Percentiles rank a stretch among this genome's conserved stretches.
phyloP scores from a whole-genome alignment of 768 basidiomycete genomes.

The Candolleomyces efflorescens region DNA sequence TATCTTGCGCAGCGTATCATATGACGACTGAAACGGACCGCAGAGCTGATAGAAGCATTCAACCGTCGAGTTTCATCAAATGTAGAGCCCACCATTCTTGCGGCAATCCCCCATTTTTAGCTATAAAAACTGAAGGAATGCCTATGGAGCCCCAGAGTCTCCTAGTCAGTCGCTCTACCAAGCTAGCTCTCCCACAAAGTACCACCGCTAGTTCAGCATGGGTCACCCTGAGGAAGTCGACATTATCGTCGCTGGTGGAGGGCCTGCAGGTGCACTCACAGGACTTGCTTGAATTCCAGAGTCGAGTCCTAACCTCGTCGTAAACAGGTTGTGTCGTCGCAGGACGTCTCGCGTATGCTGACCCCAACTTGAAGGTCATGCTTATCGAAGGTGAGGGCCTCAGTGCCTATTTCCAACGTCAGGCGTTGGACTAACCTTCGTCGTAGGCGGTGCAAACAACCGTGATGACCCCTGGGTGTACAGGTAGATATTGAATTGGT shows the following conservation, averaged over 20 bases:
- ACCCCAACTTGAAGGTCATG: constrained; percentile 71
- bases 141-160: neutral
- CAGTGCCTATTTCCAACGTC: neutral
- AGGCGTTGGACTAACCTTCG: neutral
- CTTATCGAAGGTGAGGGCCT: constrained; percentile 55
- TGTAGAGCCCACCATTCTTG: neutral
- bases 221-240: constrained; percentile 69
- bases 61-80: neutral
- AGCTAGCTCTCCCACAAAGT: neutral
- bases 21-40: neutral
- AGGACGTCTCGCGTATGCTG: constrained; percentile 65
- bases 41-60: neutral
- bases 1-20: neutral
- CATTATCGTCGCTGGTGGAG: constrained; percentile 66
- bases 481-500: constrained; percentile 28
- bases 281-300: neutral
- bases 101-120: neutral
- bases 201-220: constrained; percentile 19
- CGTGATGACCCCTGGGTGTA: constrained; percentile 75
- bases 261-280: constrained; percentile 47
- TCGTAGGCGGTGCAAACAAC: constrained; percentile 63
- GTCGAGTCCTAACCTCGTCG: neutral
- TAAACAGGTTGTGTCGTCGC: constrained; percentile 57
- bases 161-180: neutral
- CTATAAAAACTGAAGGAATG: neutral